These are phyloP conservation scores for Mortierella sp. DNA, from an alignment of 371 early-diverging fungal genomes.

Conservation along the genomic window DNA sequence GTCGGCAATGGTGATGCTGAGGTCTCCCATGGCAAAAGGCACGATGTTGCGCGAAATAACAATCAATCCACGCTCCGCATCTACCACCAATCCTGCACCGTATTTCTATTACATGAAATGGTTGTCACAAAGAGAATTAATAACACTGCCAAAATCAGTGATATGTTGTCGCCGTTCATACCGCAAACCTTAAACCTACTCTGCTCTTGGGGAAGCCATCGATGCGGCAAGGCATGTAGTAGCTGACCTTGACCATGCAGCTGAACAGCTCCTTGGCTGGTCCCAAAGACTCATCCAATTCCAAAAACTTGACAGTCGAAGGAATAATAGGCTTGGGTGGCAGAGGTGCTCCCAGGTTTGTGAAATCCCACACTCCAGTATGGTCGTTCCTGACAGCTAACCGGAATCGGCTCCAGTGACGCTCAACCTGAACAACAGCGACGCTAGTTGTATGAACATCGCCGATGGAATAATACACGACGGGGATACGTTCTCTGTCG, in stretches of 20 bases:
- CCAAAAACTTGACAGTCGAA: conserved; percentile 68
- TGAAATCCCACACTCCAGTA: conserved; percentile 87
- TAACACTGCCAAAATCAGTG: background rate
- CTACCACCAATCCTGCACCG: conserved; percentile 84
- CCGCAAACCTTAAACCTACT: conserved; percentile 24
- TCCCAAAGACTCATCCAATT: conserved; percentile 69
- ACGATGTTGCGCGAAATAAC: conserved; percentile 80
- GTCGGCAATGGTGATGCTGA: conserved; percentile 84
- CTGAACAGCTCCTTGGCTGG: conserved; percentile 73
- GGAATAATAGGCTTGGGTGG: conserved; percentile 71
- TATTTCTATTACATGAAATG: conserved; percentile 55
- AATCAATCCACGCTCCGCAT: conserved; percentile 79
- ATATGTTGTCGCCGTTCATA: background rate
- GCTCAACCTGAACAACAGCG: conserved; percentile 80
- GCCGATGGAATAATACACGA: conserved; percentile 87
- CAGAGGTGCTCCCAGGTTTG: conserved; percentile 65
- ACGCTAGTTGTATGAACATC: conserved; percentile 82
- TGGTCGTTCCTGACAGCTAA: conserved; percentile 83
- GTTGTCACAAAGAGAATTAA: background rate
- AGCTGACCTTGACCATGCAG: conserved; percentile 76
- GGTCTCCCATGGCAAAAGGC: conserved; percentile 81
- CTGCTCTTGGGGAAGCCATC: conserved; percentile 78
- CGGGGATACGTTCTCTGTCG: conserved; percentile 82
- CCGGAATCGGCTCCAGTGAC: conserved; percentile 87
- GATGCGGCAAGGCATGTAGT: conserved; percentile 75